Evolutionary conservation across 1,284 basidiomycete species (phyloP).

Genomic region (Tremellales sp.): DNA sequence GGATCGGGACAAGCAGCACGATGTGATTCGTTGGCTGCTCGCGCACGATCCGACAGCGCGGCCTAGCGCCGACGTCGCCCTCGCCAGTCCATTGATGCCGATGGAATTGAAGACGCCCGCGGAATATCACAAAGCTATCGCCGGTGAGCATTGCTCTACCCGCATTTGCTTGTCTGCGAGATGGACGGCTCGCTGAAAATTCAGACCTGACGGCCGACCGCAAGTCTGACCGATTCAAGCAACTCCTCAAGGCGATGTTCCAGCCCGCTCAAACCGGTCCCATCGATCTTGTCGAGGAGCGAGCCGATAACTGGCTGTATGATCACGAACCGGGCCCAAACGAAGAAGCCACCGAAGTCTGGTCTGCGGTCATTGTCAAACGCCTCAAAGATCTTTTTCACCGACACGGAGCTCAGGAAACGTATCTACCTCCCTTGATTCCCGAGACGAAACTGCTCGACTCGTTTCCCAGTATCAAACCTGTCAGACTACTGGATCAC

Average conservation of each 20-base stretch:
- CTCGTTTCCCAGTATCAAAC: slow-evolving; percentile 57
- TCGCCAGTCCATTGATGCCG: slow-evolving; percentile 67
- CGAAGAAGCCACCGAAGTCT: slow-evolving; percentile 21
- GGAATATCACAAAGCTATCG: slow-evolving; percentile 36
- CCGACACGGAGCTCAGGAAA: slow-evolving; percentile 81
- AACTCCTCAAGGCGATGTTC: background rate
- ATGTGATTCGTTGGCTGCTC: slow-evolving; percentile 68
- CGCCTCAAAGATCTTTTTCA: slow-evolving; percentile 72
- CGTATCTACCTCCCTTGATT: slow-evolving; percentile 72
- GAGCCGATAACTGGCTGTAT: slow-evolving; percentile 15
- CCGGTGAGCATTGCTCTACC: slow-evolving; percentile 53
- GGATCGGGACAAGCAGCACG: slow-evolving; percentile 53
- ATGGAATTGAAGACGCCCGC: slow-evolving; percentile 34
- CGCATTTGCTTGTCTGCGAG: slow-evolving; percentile 49
- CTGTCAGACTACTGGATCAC: slow-evolving; percentile 71
- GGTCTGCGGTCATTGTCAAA: slow-evolving; percentile 61
- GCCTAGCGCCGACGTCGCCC: slow-evolving; percentile 78
- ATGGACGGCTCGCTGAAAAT: slow-evolving; percentile 55
- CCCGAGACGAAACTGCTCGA: slow-evolving; percentile 60
- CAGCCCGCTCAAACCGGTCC: background rate
- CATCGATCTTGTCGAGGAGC: background rate
- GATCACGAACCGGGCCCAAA: slow-evolving; percentile 14
- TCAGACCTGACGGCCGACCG: slow-evolving; percentile 74
- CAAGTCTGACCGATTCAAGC: background rate
- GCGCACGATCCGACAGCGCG: slow-evolving; percentile 78